These are phyloP conservation scores for Oenanthe sinensis DNA, from an alignment of 129 eudicot genomes.

Conservation along the genomic window DNA sequence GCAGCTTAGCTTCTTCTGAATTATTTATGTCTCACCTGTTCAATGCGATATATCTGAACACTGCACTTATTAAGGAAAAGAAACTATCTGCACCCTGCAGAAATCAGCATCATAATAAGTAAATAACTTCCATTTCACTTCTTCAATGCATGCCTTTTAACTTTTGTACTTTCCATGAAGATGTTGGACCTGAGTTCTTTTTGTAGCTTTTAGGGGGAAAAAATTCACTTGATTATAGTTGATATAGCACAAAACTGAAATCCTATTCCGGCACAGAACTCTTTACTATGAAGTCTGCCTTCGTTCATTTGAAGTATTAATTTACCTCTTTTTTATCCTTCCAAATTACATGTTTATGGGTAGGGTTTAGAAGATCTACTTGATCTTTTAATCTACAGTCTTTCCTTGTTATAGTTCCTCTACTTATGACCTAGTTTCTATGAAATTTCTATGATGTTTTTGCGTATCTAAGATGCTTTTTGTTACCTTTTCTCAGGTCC, in stretches of 20 bases:
- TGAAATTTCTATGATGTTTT: not conserved
- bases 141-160: not conserved
- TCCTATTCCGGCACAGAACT: not conserved
- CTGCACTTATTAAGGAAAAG: not conserved
- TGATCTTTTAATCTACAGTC: not conserved
- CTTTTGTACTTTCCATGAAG: not conserved
- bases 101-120: not conserved
- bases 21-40: not conserved
- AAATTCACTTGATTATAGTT: not conserved
- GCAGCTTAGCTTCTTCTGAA: not conserved
- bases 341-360: not conserved
- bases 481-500: slow-evolving; percentile 26
- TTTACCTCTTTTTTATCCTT: not conserved
- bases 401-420: not conserved
- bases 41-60: not conserved
- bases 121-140: not conserved
- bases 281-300: not conserved
- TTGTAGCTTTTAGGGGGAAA: not conserved
- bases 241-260: not conserved
- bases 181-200: not conserved
- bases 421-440: not conserved
- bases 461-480: not conserved
- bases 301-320: not conserved
- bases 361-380: not conserved
- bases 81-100: not conserved